phyloP scores from a whole-genome alignment of 2,329 filamentous ascomycete species.

The Pseudocercospora macadamiae region DNA sequence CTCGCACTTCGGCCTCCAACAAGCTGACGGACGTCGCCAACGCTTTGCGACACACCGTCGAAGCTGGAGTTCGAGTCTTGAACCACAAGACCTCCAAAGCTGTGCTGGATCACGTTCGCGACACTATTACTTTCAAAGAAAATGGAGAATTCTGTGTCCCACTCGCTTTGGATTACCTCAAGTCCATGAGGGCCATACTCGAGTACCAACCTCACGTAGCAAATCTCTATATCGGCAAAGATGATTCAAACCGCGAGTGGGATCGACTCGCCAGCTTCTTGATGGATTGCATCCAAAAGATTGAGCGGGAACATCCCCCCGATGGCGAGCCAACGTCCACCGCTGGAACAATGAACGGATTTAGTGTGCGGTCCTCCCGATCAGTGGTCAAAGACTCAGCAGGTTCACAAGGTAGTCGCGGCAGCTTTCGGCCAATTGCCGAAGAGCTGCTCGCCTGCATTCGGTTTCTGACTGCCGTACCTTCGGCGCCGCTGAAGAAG shows the following conservation, averaged over 20 bases:
- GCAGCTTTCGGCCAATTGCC: constrained; percentile 28
- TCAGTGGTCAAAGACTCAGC: constrained; percentile 28
- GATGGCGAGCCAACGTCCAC: constrained; percentile 13
- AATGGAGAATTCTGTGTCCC: constrained; percentile 68
- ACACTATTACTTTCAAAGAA: constrained; percentile 60
- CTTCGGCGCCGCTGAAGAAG: constrained; percentile 34
- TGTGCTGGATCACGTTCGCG: constrained; percentile 78
- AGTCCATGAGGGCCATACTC: constrained; percentile 71
- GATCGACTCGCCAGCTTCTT: constrained; percentile 71
- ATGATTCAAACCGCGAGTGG: constrained; percentile 61
- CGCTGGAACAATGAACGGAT: constrained; percentile 19
- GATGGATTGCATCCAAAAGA: constrained; percentile 57
- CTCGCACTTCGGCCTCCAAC: constrained; percentile 43
- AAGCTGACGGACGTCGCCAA: constrained; percentile 71
- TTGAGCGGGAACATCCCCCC: constrained; percentile 22
- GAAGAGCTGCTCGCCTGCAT: constrained; percentile 38
- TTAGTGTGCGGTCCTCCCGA: constrained; percentile 32
- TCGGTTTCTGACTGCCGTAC: constrained; percentile 33
- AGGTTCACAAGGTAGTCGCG: constrained; percentile 30
- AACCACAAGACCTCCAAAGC: constrained; percentile 77
- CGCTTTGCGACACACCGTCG: constrained; percentile 71
- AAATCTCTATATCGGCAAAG: constrained; percentile 21
- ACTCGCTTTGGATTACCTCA: constrained; percentile 76
- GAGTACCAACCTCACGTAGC: constrained; percentile 78
- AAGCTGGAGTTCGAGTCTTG: constrained; percentile 64